A percentile compares a stretch with the other conserved stretches of the same genome.
Evolutionary conservation across 2,329 filamentous ascomycete genomes (phyloP).

Genomic region (Plectosphaerella cucumerina): DNA sequence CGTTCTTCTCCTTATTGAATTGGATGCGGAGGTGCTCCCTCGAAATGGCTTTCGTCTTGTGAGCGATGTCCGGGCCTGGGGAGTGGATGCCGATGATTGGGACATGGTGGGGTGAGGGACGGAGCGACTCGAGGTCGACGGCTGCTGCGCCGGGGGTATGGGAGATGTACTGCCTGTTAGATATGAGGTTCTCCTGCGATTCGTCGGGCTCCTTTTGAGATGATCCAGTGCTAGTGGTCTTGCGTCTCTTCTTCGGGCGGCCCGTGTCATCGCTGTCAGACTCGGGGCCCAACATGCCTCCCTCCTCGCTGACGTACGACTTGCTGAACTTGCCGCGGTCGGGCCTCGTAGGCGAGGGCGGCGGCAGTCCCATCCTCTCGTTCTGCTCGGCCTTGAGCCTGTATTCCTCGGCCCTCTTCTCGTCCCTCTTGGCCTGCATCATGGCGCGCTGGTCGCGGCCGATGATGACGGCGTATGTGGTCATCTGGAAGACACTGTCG

Average conservation of each 20-base stretch:
- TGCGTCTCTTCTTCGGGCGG: constrained; percentile 43
- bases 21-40: constrained; percentile 69
- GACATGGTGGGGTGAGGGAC: constrained; percentile 57
- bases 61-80: constrained; percentile 55
- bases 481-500: constrained; percentile 77
- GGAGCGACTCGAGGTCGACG: constrained; percentile 55
- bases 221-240: constrained; percentile 38
- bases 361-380: constrained; percentile 42
- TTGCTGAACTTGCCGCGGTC: constrained; percentile 55
- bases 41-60: constrained; percentile 68
- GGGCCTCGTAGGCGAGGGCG: constrained; percentile 44
- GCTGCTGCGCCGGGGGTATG: constrained; percentile 56
- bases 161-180: constrained; percentile 56
- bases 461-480: constrained; percentile 67
- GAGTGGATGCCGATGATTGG: constrained; percentile 72
- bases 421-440: constrained; percentile 48
- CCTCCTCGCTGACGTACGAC: constrained; percentile 65
- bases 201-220: constrained; percentile 38
- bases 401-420: constrained; percentile 42
- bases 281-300: constrained; percentile 62
- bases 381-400: constrained; percentile 42
- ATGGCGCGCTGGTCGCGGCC: constrained; percentile 64
- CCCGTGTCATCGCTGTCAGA: constrained; percentile 50
- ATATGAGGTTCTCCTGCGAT: constrained; percentile 42
- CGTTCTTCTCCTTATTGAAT: constrained; percentile 58